Evolutionary conservation across 768 basidiomycete species (phyloP).

Genomic region (Ramaria rubella): DNA sequence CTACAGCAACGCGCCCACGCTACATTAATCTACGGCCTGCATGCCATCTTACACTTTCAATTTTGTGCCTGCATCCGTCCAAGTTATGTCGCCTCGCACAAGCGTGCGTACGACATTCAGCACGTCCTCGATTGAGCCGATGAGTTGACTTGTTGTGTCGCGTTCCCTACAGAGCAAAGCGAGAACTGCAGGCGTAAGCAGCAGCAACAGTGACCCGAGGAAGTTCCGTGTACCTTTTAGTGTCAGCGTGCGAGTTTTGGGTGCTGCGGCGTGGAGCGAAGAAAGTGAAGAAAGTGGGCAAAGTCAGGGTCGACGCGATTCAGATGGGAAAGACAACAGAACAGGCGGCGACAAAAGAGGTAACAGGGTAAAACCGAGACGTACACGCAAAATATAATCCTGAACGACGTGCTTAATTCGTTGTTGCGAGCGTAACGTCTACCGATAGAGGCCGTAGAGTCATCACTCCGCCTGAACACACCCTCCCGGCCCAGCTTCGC

Average conservation of each 20-base stretch:
- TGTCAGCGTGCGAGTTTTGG: no score
- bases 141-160: conserved; percentile 88
- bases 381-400: conserved; percentile 92
- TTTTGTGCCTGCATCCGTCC: conserved; percentile 65
- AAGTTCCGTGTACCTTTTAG: no score
- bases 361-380: conserved; percentile 15
- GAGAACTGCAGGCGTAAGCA: no score
- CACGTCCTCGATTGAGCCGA: conserved; percentile 86
- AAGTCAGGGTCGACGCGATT: no score
- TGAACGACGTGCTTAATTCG: conserved; percentile 96
- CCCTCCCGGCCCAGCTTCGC: conserved; percentile 81
- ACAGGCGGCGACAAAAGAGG: no score
- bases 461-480: conserved; percentile 89
- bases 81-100: conserved; percentile 68
- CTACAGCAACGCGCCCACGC: no score
- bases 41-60: conserved; percentile 82
- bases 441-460: conserved; percentile 91
- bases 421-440: conserved; percentile 97
- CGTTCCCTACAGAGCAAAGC: conserved; percentile 66
- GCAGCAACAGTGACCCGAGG: no score
- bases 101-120: conserved; percentile 73
- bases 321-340: no score
- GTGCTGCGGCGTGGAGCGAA: no score
- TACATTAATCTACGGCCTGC: conserved; percentile 62
- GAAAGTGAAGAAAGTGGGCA: no score